These are phyloP conservation scores for Aphanomyces invadans DNA, from an alignment of 352 stramenopile species.

Conservation along the genomic window DNA sequence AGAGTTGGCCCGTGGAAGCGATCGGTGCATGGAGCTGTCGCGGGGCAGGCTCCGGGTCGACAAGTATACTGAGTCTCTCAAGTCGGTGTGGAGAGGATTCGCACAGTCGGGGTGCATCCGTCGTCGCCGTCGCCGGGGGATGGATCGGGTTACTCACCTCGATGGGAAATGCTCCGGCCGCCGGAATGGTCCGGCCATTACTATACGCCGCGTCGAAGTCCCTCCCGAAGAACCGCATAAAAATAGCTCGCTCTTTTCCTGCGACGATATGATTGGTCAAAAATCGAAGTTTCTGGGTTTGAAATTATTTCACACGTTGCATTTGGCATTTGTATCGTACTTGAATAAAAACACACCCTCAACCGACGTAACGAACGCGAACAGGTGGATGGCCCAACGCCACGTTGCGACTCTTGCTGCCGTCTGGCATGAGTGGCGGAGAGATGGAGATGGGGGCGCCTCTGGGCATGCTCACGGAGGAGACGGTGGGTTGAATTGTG, in stretches of 20 bases:
- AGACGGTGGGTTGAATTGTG: too few species aligned
- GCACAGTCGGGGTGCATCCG: not conserved
- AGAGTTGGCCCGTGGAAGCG: constrained; percentile 15
- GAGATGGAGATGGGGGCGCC: too few species aligned
- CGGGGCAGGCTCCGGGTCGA: not conserved
- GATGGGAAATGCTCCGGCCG: constrained; percentile 5
- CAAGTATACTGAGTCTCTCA: not conserved
- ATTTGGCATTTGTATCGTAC: not conserved
- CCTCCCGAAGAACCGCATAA: not conserved
- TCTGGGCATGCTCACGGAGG: too few species aligned
- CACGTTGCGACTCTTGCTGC: too few species aligned
- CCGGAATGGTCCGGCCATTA: not conserved
- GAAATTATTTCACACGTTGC: not conserved
- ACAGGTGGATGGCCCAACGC: too few species aligned
- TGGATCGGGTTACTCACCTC: not conserved
- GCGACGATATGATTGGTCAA: not conserved
- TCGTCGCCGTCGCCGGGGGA: not conserved
- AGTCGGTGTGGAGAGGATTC: not conserved
- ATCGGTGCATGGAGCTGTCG: constrained; percentile 10
- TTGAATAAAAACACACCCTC: not conserved
- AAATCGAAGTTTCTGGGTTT: not conserved
- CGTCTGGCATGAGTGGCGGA: too few species aligned
- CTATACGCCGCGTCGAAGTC: constrained; percentile 1
- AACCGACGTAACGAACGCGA: not conserved
- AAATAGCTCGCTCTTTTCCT: constrained; percentile 4